Percentiles rank a stretch among this genome's conserved stretches.
These are phyloP conservation scores for Podosphaera xanthii DNA, from an alignment of 2,329 filamentous ascomycete species.

Conservation along the genomic window DNA sequence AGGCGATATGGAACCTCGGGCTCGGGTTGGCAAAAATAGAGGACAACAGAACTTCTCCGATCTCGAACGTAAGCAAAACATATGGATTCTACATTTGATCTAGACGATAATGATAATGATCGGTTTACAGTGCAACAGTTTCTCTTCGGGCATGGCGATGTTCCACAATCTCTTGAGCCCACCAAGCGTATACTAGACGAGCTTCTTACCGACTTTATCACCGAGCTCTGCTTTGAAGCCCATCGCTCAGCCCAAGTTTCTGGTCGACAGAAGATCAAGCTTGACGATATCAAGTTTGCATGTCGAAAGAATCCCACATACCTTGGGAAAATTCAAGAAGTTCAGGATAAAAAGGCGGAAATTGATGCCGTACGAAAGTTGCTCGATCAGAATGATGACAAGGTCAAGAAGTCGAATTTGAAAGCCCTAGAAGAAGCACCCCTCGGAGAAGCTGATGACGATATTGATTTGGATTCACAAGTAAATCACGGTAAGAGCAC, in stretches of 20 bases:
- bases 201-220: slow-evolving; percentile 89
- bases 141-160: slow-evolving; percentile 63
- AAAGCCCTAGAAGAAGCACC: slow-evolving; percentile 24
- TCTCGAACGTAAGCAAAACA: slow-evolving; percentile 37
- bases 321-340: slow-evolving; percentile 71
- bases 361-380: slow-evolving; percentile 66
- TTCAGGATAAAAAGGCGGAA: slow-evolving; percentile 69
- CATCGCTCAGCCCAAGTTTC: slow-evolving; percentile 67
- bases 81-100: neutral
- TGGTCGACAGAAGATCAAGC: slow-evolving; percentile 87
- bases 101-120: neutral
- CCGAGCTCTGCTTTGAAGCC: slow-evolving; percentile 78
- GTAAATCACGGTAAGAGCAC: slow-evolving; percentile 6
- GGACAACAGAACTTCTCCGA: slow-evolving; percentile 61
- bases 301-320: slow-evolving; percentile 67
- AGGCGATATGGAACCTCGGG: slow-evolving; percentile 43
- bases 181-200: slow-evolving; percentile 80
- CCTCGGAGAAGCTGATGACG: slow-evolving; percentile 28
- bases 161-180: slow-evolving; percentile 52
- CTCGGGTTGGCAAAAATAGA: slow-evolving; percentile 57
- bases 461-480: slow-evolving; percentile 19
- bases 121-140: slow-evolving; percentile 38
- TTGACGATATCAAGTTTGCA: slow-evolving; percentile 92
- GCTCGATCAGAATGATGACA: slow-evolving; percentile 44
- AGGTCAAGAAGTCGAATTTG: slow-evolving; percentile 30